Percentiles rank a stretch among this genome's conserved stretches.
These are phyloP conservation scores for Plasmopara muralis DNA, from an alignment of 352 stramenopile species.

Conservation along the genomic window DNA sequence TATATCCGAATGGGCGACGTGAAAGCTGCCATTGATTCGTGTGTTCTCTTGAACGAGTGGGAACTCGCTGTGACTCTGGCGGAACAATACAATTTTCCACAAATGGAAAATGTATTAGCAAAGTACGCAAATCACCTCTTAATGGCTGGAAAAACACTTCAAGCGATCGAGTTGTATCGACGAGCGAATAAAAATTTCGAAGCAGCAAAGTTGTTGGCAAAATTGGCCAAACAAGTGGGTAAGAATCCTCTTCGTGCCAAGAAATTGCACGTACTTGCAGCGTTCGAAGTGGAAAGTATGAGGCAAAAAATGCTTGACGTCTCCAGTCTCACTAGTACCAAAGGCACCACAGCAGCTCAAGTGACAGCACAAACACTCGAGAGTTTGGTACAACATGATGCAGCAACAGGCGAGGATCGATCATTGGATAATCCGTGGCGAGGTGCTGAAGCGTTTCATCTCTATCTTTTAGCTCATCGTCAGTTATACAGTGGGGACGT, in stretches of 20 bases:
- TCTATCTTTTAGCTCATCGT: constrained; percentile 89
- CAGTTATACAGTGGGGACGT: constrained; percentile 86
- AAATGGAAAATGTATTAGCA: constrained; percentile 90
- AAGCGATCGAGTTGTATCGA: constrained; percentile 90
- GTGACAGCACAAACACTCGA: constrained; percentile 88
- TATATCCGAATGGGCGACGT: constrained; percentile 87
- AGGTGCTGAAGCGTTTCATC: constrained; percentile 90
- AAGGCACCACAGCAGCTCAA: constrained; percentile 63
- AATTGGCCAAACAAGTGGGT: constrained; percentile 76
- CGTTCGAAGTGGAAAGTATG: constrained; percentile 91
- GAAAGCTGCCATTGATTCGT: constrained; percentile 90
- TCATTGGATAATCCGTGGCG: constrained; percentile 91
- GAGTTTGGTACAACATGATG: constrained; percentile 86
- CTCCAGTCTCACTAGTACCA: constrained; percentile 45
- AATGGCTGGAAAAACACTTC: constrained; percentile 77
- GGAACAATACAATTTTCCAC: constrained; percentile 88
- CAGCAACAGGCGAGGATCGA: constrained; percentile 70
- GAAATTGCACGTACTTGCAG: constrained; percentile 91
- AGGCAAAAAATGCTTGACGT: constrained; percentile 86
- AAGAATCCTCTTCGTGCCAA: constrained; percentile 87
- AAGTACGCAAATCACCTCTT: constrained; percentile 87
- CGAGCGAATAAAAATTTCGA: constrained; percentile 90
- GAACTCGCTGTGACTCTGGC: constrained; percentile 85
- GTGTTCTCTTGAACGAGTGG: constrained; percentile 91
- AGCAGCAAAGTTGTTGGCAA: constrained; percentile 85